Conservation (phyloP, 108 stramenopile species). For the Cyclotella choctawhatcheeana region DNA sequence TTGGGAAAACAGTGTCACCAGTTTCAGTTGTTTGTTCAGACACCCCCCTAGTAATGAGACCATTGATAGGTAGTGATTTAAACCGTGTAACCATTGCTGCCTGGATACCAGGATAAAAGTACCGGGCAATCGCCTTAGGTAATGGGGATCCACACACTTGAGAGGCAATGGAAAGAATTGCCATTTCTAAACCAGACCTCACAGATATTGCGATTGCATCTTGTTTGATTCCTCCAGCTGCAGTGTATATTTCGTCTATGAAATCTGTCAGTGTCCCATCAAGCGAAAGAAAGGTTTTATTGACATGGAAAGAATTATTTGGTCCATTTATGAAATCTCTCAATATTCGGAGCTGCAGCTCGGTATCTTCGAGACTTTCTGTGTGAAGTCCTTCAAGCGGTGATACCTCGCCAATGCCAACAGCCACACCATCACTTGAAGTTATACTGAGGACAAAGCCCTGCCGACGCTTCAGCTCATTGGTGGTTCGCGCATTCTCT, state of each 20-base stretch:
- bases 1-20: slow-evolving; percentile 43
- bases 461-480: slow-evolving; percentile 44
- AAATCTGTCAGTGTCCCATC: slow-evolving; percentile 58
- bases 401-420: slow-evolving; percentile 85
- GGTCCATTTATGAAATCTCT: slow-evolving; percentile 15
- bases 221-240: slow-evolving; percentile 35
- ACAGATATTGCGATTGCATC: slow-evolving; percentile 54
- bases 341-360: slow-evolving; percentile 56
- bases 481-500: slow-evolving; percentile 39
- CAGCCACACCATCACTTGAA: slow-evolving; percentile 56
- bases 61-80: slow-evolving; percentile 62
- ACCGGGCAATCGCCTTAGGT: slow-evolving; percentile 57
- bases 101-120: slow-evolving; percentile 13
- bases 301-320: slow-evolving; percentile 36
- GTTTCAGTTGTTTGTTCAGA: slow-evolving; percentile 2
- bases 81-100: slow-evolving; percentile 10
- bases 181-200: slow-evolving; percentile 83
- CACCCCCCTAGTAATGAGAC: slow-evolving; percentile 63
- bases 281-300: slow-evolving; percentile 48
- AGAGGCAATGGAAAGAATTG: slow-evolving; percentile 71
- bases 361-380: slow-evolving; percentile 69
- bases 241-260: slow-evolving; percentile 44
- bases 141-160: slow-evolving; percentile 58
- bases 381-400: slow-evolving; percentile 75
- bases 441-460: slow-evolving; percentile 75